Conservation (phyloP, 2,329 filamentous ascomycete genomes). For the Neonectria coccinea region DNA sequence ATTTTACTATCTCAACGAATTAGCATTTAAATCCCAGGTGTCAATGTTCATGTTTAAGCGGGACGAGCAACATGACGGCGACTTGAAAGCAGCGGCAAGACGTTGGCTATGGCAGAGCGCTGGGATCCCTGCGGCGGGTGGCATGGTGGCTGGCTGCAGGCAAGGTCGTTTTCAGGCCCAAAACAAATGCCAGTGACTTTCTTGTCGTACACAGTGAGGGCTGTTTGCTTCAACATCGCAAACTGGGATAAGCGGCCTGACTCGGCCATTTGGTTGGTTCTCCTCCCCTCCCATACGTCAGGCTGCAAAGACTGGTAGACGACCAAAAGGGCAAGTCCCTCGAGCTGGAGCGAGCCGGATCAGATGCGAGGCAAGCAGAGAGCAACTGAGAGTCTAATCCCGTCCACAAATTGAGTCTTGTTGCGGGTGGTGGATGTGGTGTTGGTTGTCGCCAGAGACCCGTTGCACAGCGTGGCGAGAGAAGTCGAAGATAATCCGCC, state of each 20-base stretch:
- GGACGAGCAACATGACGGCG: conserved; percentile 23
- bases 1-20: conserved; percentile 79
- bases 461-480: conserved; percentile 36
- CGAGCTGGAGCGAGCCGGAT: conserved; percentile 6
- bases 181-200: conserved; percentile 8
- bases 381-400: conserved; percentile 5
- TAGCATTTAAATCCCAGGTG: conserved; percentile 29
- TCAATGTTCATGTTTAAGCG: conserved; percentile 18
- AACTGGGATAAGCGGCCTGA: conserved; percentile 10
- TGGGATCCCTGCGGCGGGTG: conserved; percentile 32
- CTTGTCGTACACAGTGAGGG: conserved; percentile 2
- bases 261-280: background rate
- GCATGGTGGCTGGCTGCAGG: conserved; percentile 41
- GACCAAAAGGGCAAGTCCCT: conserved; percentile 20
- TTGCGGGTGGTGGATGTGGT: conserved; percentile 10
- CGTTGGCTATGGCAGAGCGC: conserved; percentile 24
- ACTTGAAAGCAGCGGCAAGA: conserved; percentile 15
- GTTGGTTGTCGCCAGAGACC: conserved; percentile 19
- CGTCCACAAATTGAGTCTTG: conserved; percentile 15
- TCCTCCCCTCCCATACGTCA: conserved; percentile 8
- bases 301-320: conserved; percentile 11
- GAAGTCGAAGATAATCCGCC: conserved; percentile 40
- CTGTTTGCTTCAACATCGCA: conserved; percentile 23
- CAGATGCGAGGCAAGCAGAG: conserved; percentile 13
- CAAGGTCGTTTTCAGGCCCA: conserved; percentile 24